Base-by-base conservation (phyloP, 805 yeast species). In the Teunomyces funiuensis region DNA sequence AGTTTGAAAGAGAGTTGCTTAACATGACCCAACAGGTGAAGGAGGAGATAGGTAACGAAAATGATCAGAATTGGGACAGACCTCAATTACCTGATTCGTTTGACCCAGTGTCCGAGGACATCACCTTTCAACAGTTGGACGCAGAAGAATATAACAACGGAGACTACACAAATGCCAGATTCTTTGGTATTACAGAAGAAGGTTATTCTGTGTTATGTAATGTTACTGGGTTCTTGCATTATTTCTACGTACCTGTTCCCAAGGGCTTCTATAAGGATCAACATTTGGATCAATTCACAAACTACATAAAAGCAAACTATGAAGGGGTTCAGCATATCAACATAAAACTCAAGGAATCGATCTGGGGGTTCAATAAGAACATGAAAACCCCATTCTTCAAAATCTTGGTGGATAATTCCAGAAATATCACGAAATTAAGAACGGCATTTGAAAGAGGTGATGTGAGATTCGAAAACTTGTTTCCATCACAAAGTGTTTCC, bases 321-420 rank as follows among this genome's bases (percentile, higher is more conserved):
- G 72, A 70, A 40, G 83, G 84, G n/a, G 71, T 88, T 8, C 74
- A 78, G 45, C 74, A 75, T 15, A 69, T 91, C 15, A 88, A 86
- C 44, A 70, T 90, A 10, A 71, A 62, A 4, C 61, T 74, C 55
- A 88, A 88, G 53, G 96, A 91, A 59, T 84, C 95, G 8, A 82
- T 93, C 43, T 91, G 97, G 97, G 97, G 97, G 7, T 93, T 76
- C 58, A 82, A 82, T 42, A 93, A 95, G 46, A 88, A 84, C 52
- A 69, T 75, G 8, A 82, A 83, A 54, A 71, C 83, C 3, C 89
- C 95, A 2, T 93, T 90, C 53, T 74, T 93, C 60, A 87, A 85
- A 60, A 71, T 93, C 13, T 73, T 73, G 29, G 83, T 82, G 11
- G 75, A 74, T 7, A 83, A 85, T 53, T 84, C 91, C 19, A 76